Evolutionary conservation across 208 protist genomes (phyloP), one percentile per base, ranked within the genome.

Genomic region (Balamuthia mandrillaris): DNA sequence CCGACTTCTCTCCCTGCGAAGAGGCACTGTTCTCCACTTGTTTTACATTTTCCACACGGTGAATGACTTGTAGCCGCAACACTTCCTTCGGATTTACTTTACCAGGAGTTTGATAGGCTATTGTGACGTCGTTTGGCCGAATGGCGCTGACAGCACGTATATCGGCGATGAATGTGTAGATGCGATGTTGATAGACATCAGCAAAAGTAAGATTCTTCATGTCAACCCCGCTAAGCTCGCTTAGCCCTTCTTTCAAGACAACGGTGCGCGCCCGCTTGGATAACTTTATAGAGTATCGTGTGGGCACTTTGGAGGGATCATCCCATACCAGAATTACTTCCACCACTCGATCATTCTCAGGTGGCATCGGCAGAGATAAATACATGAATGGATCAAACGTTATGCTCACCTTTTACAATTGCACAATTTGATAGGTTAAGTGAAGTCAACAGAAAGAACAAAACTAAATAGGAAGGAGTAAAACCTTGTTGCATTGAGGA

Each of bases 361-460:
- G 51, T 2, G 77, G 77, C 51, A 84, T 63, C 1, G 94, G 94
- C 12, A 96, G 42, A 3, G 87, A 88, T 10, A 96, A 86, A 84
- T 92, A 96, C 91, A 96, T 95, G 60, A 92, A 94, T 6, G 94
- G 94, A 61, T 96, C 94, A 84, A 95, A 96, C 0, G 88, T 95
- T 21, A 95, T 65, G 56, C 79, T 85, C 29, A 91, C 86, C 58
- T 90, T 92, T 5, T n/a, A n/a, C n/a, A n/a, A n/a, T n/a, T n/a
- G 37, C 39, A 45, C 90, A 92, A 49, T n/a, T n/a, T n/a, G n/a
- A n/a, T n/a, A n/a, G n/a, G n/a, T n/a, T n/a, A n/a, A n/a, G n/a
- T n/a, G n/a, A n/a, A n/a, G n/a, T n/a, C n/a, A n/a, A n/a, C n/a
- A n/a, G n/a, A n/a, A n/a, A n/a, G n/a, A n/a, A n/a, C n/a, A n/a